phyloP scores from a whole-genome alignment of 495 filamentous ascomycete genomes.

The Talaromyces proteolyticus region DNA sequence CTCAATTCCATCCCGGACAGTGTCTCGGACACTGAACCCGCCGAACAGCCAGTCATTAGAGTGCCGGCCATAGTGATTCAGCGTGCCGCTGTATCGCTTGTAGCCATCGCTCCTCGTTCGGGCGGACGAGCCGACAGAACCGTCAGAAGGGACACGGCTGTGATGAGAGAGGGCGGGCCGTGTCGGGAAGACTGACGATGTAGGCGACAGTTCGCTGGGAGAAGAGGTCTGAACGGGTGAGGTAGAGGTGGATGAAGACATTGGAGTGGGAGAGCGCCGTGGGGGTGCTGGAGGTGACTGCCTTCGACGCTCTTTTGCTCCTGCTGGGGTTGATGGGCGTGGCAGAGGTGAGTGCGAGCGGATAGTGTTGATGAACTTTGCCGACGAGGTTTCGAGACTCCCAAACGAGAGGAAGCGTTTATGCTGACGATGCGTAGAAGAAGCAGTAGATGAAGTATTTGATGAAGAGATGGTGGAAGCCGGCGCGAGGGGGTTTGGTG shows the following conservation, averaged over 20 bases:
- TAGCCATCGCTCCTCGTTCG: slow-evolving; percentile 28
- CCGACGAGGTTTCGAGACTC: not conserved
- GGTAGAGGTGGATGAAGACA: not conserved
- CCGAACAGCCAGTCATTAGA: slow-evolving; percentile 46
- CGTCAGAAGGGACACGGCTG: not conserved
- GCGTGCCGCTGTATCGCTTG: slow-evolving; percentile 33
- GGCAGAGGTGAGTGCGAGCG: slow-evolving; percentile 5
- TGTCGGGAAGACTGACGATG: not conserved
- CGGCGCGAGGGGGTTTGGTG: not conserved
- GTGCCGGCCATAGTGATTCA: slow-evolving; percentile 41
- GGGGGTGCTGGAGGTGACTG: not conserved
- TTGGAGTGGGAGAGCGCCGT: not conserved
- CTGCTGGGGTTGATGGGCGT: not conserved
- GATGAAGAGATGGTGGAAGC: slow-evolving; percentile 1
- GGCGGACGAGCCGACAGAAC: not conserved
- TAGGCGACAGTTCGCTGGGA: not conserved
- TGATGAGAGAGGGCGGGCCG: slow-evolving; percentile 1
- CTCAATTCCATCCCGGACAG: slow-evolving; percentile 39
- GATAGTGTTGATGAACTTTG: not conserved
- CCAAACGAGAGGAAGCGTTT: slow-evolving; percentile 2
- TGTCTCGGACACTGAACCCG: slow-evolving; percentile 41
- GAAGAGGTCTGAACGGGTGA: not conserved
- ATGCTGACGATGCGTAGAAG: not conserved
- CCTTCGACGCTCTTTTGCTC: not conserved
- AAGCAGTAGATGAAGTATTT: not conserved